Base-by-base conservation (phyloP, 2,329 filamentous ascomycete species). In the Didymella arachidicola region DNA sequence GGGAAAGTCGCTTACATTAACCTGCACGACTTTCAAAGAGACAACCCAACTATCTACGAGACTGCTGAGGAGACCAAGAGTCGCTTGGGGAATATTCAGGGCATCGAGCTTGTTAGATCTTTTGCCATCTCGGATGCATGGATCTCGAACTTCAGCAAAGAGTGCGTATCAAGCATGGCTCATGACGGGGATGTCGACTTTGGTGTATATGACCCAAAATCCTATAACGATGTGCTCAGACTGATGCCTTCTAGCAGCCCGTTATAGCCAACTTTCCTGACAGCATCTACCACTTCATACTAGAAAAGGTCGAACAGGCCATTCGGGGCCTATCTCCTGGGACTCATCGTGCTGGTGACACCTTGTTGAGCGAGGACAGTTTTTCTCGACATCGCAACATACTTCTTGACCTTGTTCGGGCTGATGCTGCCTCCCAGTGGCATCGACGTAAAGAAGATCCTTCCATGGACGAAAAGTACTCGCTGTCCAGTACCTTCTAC, bases 121-220 rank as follows among this genome's bases (percentile, higher is more conserved):
- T 68, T 63, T 51, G 72, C 69, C 5, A 57, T 75, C 1, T 75
- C 73, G 8, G 53, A 64, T 14, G 43, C 45, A 7, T 73, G 71
- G 69, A 47, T 71, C 18, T 55, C 62, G 3, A 57, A 60, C 0
- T 34, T 68, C 29, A 60, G 56, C 12, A 52, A 64, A 39, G 59
- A 67, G 6, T 66, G 60, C 45, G 8, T 63, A 12, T 44, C 47
- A 4, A 57, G 50, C 7, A 46, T 76, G 18, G 55, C 60, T 26
- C 53, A 61, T 18, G 52, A 64, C 36, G 68, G 64, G 4, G 63
- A 54, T 36, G 60, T 69, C 12, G 64, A 75, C 25, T 34, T 74
- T 34, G 57, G 51, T 4, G 70, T 69, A 61, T 46, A 68, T 65
- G 27, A 16, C 19, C 43, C 5, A 26, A 34, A 5, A 29, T 29